A percentile compares a stretch with the other conserved stretches of the same genome.
Conservation (phyloP, 148 eudicot species). For the Chenopodium formosanum region DNA sequence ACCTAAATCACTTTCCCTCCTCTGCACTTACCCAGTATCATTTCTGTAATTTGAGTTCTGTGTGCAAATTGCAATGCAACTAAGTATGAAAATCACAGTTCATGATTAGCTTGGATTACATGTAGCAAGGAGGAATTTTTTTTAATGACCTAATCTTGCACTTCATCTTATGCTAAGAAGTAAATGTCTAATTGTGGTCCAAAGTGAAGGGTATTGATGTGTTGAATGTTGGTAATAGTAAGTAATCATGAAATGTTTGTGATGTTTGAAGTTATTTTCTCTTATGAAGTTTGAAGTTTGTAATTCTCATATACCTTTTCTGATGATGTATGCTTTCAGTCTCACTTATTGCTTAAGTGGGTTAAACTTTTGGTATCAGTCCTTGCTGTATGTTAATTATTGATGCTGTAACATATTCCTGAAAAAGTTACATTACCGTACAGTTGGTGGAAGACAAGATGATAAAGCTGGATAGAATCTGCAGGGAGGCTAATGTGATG, state of each 20-base stretch:
- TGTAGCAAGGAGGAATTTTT: background rate
- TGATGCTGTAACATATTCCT: background rate
- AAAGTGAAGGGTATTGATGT: background rate
- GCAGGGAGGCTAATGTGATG: conserved; percentile 77
- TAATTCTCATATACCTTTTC: background rate
- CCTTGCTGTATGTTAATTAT: background rate
- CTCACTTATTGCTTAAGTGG: background rate
- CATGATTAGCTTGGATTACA: background rate
- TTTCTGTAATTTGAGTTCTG: background rate
- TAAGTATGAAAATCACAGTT: background rate
- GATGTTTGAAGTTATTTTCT: background rate
- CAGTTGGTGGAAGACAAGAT: conserved; percentile 85
- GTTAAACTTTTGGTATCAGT: background rate
- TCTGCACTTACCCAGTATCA: background rate
- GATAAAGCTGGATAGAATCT: conserved; percentile 83
- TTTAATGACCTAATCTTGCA: background rate
- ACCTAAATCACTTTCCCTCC: background rate
- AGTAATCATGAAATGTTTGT: background rate
- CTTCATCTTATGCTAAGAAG: background rate
- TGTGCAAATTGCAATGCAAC: background rate
- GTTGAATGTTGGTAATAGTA: background rate
- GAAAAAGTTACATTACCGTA: background rate
- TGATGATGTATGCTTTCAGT: background rate
- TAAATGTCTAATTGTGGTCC: background rate
- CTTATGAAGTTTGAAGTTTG: background rate